phyloP scores from a whole-genome alignment of 116 monocot genomes.

The Cymodocea nodosa region DNA sequence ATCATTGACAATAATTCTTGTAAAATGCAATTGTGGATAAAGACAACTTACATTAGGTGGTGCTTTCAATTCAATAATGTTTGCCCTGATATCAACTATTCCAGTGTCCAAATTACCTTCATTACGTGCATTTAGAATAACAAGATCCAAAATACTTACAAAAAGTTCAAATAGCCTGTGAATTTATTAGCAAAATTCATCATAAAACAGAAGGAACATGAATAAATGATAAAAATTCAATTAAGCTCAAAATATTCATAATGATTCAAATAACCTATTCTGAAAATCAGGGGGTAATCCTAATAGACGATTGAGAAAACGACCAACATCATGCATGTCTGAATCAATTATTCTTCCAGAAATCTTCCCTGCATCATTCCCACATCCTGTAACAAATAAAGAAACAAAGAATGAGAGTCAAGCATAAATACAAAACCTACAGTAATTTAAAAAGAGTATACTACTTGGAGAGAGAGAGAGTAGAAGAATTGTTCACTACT shows the following conservation, averaged over 20 bases:
- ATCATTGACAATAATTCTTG: neutral
- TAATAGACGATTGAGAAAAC: conserved; percentile 87
- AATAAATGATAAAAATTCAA: neutral
- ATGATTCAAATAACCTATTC: conserved; percentile 44
- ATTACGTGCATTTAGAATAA: conserved; percentile 71
- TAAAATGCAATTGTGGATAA: neutral
- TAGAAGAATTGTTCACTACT: too few relatives aligned
- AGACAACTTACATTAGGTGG: conserved; percentile 49
- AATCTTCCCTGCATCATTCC: conserved; percentile 58
- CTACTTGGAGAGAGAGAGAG: too few relatives aligned
- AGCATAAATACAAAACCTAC: too few relatives aligned
- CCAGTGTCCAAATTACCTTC: conserved; percentile 95
- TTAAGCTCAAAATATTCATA: neutral
- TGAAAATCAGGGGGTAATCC: conserved; percentile 89
- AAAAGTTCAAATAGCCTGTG: conserved; percentile 92
- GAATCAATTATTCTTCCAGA: conserved; percentile 85
- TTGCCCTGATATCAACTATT: conserved; percentile 89
- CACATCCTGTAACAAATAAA: conserved; percentile 40
- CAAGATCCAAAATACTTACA: conserved; percentile 58
- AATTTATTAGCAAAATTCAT: conserved; percentile 1
- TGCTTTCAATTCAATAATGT: conserved; percentile 53
- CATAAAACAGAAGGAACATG: neutral
- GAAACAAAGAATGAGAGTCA: too few relatives aligned
- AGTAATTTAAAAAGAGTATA: too few relatives aligned
- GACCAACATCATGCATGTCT: conserved; percentile 94